Conservation (phyloP, 192 early-diverging fungal genomes). For the Coemansia asiatica region DNA sequence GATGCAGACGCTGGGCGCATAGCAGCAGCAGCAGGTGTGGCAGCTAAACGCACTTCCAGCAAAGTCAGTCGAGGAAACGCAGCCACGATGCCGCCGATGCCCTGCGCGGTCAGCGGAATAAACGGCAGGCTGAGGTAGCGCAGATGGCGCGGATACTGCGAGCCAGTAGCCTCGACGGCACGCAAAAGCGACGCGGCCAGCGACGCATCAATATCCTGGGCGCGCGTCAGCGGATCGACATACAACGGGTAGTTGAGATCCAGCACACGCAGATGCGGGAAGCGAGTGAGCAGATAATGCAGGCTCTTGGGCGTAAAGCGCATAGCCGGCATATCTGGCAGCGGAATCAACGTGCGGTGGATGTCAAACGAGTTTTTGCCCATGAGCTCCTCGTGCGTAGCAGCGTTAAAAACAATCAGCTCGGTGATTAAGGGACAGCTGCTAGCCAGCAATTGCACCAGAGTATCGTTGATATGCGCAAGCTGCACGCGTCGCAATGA, state of each 20-base stretch:
- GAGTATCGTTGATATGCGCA: slow-evolving; percentile 53
- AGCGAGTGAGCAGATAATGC: slow-evolving; percentile 48
- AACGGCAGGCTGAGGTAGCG: slow-evolving; percentile 55
- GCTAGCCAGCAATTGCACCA: slow-evolving; percentile 52
- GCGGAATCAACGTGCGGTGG: slow-evolving; percentile 44
- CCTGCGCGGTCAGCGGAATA: slow-evolving; percentile 44
- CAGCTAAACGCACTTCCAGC: slow-evolving; percentile 49
- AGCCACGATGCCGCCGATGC: slow-evolving; percentile 40
- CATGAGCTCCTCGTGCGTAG: slow-evolving; percentile 51
- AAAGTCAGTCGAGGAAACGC: slow-evolving; percentile 43
- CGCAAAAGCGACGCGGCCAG: slow-evolving; percentile 39
- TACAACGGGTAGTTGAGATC: slow-evolving; percentile 56
- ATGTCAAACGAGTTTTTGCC: slow-evolving; percentile 55
- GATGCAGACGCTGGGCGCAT: slow-evolving; percentile 17
- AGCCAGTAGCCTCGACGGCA: slow-evolving; percentile 15
- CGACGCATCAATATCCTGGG: slow-evolving; percentile 50
- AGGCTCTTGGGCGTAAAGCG: slow-evolving; percentile 55
- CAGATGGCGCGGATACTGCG: slow-evolving; percentile 40
- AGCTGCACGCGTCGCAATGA: slow-evolving; percentile 43
- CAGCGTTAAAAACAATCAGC: slow-evolving; percentile 52
- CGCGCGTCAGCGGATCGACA: slow-evolving; percentile 47
- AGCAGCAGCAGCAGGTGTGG: slow-evolving; percentile 2
- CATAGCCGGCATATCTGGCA: slow-evolving; percentile 50
- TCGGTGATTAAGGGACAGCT: slow-evolving; percentile 44
- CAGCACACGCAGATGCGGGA: slow-evolving; percentile 45